Evolutionary conservation across 148 eudicot genomes (phyloP).

Genomic region (Amaranthus cruentus): DNA sequence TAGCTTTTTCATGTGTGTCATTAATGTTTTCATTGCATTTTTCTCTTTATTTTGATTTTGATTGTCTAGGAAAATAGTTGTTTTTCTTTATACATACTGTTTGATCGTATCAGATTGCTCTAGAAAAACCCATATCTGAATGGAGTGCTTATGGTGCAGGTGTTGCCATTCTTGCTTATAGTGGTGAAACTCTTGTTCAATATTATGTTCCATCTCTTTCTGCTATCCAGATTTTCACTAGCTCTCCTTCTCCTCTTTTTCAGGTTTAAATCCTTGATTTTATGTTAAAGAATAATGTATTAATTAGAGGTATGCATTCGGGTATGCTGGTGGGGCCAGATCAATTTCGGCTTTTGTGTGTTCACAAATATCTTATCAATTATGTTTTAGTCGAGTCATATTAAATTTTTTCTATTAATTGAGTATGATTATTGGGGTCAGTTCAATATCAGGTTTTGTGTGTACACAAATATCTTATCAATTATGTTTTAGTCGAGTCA

Average conservation of each 20-base stretch:
- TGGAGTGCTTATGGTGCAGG: slow-evolving; percentile 99
- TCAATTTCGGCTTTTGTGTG: no score
- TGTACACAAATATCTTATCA: no score
- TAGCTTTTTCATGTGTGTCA: background rate
- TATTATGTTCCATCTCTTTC: slow-evolving; percentile 96
- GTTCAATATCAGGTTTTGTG: no score
- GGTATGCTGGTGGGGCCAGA: no score
- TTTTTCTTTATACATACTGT: background rate
- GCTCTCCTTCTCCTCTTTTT: slow-evolving; percentile 51
- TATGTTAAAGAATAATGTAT: no score
- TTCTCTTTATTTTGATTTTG: background rate
- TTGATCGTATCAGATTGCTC: no score
- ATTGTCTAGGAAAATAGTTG: background rate
- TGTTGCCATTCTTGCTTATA: slow-evolving; percentile 50
- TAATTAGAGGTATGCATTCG: no score
- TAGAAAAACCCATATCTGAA: slow-evolving; percentile 25
- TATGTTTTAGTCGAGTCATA: no score
- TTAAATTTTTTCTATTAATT: no score
- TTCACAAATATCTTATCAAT: no score
- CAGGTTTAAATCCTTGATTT: slow-evolving; percentile 36
- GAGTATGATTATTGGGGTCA: no score
- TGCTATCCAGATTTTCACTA: slow-evolving; percentile 81
- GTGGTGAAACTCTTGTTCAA: slow-evolving; percentile 60
- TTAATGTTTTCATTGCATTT: background rate
- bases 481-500: no score